Evolutionary conservation across 2,329 filamentous ascomycete species (phyloP), one percentile per base, ranked within the genome.

Genomic region (Neocucurbitaria cava): DNA sequence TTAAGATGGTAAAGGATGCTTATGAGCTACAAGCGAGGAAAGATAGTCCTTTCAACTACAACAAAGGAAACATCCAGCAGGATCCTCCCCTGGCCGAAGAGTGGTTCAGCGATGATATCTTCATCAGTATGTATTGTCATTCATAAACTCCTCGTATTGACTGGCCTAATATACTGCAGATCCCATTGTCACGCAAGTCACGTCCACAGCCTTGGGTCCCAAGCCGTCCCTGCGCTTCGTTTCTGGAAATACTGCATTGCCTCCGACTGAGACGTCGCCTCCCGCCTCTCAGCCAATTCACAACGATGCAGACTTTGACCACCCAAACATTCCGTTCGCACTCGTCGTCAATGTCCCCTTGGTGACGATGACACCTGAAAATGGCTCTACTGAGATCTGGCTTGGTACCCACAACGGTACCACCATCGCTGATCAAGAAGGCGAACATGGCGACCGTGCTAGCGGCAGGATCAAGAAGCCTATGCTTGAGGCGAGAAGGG

Each of bases 11-110:
- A 1, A 31, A 82, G 41, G 86, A 89, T 66, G 85, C 85, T 1
- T 76, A 76, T 2, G 64, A 70, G 3, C 75, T 88, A 2, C 82
- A 83, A 52, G 76, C 74, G 0, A 73, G 77, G 28, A 83, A 84
- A 1, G 79, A 85, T 18, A 77, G 84, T 15, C 80, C 81, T 0
- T 88, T 82, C 76, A 88, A 88, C 61, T 87, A 87, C 65, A 87
- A 87, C 63, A 80, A 80, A 43, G 84, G 83, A 1, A 88, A 87
- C 58, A 76, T 87, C 30, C 85, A 88, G 57, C 86, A 88, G 65
- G 85, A 87, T 58, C 77, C 85, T 0, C 84, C 83, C 0, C 79
- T 83, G 2, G 79, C 81, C 0, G 70, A 74, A 0, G 70, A 82
- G 39, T 70, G 57, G 60, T 73, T 71, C 46, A 62, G 50, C 26